Conservation (phyloP, 164 flowering plant species). For the Chloranthus sessilifolius region DNA sequence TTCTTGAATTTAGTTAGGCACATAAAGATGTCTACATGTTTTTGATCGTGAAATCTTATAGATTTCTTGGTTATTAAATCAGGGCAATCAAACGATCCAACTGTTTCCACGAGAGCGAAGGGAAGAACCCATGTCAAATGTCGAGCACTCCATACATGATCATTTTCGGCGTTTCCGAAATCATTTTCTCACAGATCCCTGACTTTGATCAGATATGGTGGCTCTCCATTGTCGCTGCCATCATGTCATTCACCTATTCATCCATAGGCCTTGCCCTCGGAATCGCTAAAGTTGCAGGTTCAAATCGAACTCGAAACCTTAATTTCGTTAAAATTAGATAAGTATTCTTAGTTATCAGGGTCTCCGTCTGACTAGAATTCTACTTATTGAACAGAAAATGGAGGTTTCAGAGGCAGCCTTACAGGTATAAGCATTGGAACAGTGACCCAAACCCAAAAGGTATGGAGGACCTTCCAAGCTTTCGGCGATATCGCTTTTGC, state of each 20-base stretch:
- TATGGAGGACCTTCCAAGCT: constrained; percentile 71
- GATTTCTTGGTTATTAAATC: constrained; percentile 5
- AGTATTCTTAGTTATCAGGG: not conserved
- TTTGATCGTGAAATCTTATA: not conserved
- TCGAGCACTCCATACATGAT: constrained; percentile 50
- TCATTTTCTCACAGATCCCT: constrained; percentile 48
- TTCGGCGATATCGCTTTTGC: constrained; percentile 73
- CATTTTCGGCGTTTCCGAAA: constrained; percentile 34
- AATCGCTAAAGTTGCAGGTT: constrained; percentile 43
- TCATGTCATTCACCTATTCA: constrained; percentile 67
- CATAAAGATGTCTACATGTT: not conserved
- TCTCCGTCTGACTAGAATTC: not conserved
- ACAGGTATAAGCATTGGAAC: constrained; percentile 56
- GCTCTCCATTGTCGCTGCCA: constrained; percentile 58
- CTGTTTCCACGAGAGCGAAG: constrained; percentile 45
- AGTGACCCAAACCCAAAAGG: constrained; percentile 42
- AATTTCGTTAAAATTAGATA: not conserved
- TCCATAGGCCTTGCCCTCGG: constrained; percentile 50
- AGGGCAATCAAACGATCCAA: constrained; percentile 59
- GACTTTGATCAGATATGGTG: constrained; percentile 57
- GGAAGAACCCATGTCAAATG: constrained; percentile 32
- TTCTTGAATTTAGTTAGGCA: too few species aligned
- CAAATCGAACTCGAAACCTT: not conserved
- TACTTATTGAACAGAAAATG: constrained; percentile 19
- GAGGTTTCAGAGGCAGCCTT: constrained; percentile 41